These are phyloP conservation scores for Casaregolazyma lundiana DNA, from an alignment of 1,139 yeast species.

Conservation along the genomic window DNA sequence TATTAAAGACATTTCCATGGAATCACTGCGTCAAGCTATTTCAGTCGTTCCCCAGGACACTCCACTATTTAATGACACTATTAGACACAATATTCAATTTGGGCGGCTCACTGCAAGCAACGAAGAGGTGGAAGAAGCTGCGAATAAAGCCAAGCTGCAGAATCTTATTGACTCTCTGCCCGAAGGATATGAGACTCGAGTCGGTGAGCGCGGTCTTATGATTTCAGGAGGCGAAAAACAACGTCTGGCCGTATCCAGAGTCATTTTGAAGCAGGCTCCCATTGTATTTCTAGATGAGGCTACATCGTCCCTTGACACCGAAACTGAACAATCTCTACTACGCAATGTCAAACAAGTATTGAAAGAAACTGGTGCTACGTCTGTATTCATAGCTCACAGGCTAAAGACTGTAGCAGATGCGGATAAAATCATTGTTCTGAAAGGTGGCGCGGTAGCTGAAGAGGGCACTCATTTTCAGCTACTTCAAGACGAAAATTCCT, in stretches of 20 bases:
- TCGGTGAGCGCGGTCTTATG: constrained; percentile 99
- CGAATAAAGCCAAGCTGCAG: constrained; percentile 65
- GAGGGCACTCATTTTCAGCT: constrained; percentile 76
- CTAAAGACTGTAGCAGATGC: constrained; percentile 91
- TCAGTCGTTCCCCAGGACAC: constrained; percentile 99
- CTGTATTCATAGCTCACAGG: constrained; percentile 90
- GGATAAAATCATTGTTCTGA: constrained; percentile 84
- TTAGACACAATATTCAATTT: constrained; percentile 79
- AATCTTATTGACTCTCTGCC: constrained; percentile 66
- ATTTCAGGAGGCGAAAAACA: constrained; percentile 98
- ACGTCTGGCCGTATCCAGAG: constrained; percentile 86
- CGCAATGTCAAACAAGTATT: constrained; percentile 65
- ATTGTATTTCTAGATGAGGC: constrained; percentile 96
- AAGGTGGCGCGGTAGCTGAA: constrained; percentile 74
- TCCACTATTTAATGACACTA: constrained; percentile 88
- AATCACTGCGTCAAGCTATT: constrained; percentile 64
- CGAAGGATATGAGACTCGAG: constrained; percentile 76
- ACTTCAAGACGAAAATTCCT: constrained; percentile 48
- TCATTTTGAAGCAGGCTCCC: constrained; percentile 76
- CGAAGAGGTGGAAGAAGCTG: constrained; percentile 62
- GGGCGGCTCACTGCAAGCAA: constrained; percentile 75
- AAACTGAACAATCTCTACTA: constrained; percentile 82
- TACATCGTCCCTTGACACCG: constrained; percentile 93
- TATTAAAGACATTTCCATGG: constrained; percentile 67
- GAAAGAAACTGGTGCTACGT: constrained; percentile 56